Percentiles rank a stretch among this genome's conserved stretches.
phyloP scores from a whole-genome alignment of 83 land plant species.

The Thuja plicata region DNA sequence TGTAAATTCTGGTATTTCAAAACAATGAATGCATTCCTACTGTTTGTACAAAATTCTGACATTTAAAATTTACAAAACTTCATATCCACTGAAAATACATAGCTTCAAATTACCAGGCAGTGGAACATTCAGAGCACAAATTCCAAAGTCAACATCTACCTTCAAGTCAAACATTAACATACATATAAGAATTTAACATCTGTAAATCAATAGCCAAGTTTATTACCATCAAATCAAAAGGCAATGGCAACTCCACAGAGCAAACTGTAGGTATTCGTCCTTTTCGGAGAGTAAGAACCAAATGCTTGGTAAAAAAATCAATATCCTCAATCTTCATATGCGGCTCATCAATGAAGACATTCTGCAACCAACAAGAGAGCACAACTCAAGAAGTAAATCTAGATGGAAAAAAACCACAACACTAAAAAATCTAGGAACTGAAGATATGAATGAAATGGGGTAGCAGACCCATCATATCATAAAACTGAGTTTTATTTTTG shows the following conservation, averaged over 20 bases:
- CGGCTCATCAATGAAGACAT: slow-evolving; percentile 52
- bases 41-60: not conserved
- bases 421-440: not conserved
- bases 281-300: slow-evolving; percentile 67
- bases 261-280: slow-evolving; percentile 50
- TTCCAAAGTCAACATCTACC: not conserved
- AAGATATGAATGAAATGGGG: not conserved
- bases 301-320: slow-evolving; percentile 75
- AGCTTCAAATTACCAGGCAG: not conserved
- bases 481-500: not conserved
- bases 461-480: not conserved
- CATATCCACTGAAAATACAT: not conserved
- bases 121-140: not conserved
- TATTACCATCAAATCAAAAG: slow-evolving; percentile 26
- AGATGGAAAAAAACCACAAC: not conserved
- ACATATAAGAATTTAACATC: not conserved
- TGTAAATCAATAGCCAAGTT: not conserved
- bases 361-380: slow-evolving; percentile 18
- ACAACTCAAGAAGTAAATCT: not conserved
- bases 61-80: not conserved
- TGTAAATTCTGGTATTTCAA: not conserved
- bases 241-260: slow-evolving; percentile 61
- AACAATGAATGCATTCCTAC: not conserved
- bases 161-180: not conserved
- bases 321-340: slow-evolving; percentile 61